Evolutionary conservation across 108 stramenopile genomes (phyloP), one percentile per base, ranked within the genome.

Genomic region (Seminavis robusta): DNA sequence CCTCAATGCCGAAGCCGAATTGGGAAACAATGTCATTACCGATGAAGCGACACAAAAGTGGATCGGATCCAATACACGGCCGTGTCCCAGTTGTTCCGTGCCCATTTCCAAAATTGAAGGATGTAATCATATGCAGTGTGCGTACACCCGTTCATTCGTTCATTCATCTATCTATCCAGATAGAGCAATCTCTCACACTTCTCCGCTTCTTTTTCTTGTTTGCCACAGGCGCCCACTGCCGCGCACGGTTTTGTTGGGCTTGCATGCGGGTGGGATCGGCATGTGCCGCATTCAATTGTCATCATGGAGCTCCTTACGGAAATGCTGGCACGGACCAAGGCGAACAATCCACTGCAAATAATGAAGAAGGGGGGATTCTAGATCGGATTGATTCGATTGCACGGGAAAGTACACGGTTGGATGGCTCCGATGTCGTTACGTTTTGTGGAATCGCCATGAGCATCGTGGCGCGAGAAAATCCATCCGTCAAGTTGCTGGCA

Each of bases 221-320:
- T n/a, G n/a, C n/a, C n/a, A n/a, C n/a, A n/a, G n/a, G n/a, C n/a
- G n/a, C 68, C 29, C 67, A 65, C 27, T 85, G 84, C 57, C 47
- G 46, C 1, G 67, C 53, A 11, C 42, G 69, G 1, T 85, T 85
- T 63, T 85, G 84, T 52, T 85, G 84, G 84, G 77, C 75, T 0
- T 85, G 84, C 41, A 81, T 85, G 80, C 44, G 80, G 51, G 41
- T 65, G 0, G 41, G 60, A 33, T 70, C 74, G 8, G 8, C 17
- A 24, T 81, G 80, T 36, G 21, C 15, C 49, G 67, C 84, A 3
- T 81, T 64, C 50, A 32, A 69, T 29, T 85, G 84, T 48, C 31
- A 38, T 13, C 62, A 77, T 65, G 80, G 77, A 8, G 83, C 81
- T 38, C 74, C 71, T 13, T 83, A 69, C 48, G 75, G 81, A 9